Percentiles rank a stretch among this genome's conserved stretches.
phyloP scores from a whole-genome alignment of 2,329 filamentous ascomycete genomes.

The Xylariaceae sp. region DNA sequence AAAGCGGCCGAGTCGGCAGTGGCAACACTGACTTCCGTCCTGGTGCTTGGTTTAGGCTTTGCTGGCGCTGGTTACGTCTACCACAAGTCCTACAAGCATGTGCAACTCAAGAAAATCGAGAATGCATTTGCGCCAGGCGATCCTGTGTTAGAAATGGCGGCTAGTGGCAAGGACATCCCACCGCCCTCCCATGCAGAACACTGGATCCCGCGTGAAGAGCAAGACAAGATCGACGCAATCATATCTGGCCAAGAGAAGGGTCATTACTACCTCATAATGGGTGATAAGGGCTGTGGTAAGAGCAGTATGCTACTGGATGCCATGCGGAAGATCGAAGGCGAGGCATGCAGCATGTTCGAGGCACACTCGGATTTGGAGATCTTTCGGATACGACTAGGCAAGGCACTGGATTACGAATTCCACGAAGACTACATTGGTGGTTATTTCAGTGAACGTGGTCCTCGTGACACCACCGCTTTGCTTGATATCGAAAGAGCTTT shows the following conservation, averaged over 20 bases:
- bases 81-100: conserved; percentile 81
- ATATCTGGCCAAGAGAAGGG: conserved; percentile 69
- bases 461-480: conserved; percentile 85
- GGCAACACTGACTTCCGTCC: conserved; percentile 72
- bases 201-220: conserved; percentile 85
- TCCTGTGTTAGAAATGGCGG: conserved; percentile 79
- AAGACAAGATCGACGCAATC: conserved; percentile 77
- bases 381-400: conserved; percentile 87
- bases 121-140: conserved; percentile 91
- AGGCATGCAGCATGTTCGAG: conserved; percentile 92
- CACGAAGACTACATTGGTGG: conserved; percentile 97
- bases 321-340: conserved; percentile 88
- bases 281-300: conserved; percentile 96
- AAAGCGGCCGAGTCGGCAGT: conserved; percentile 74
- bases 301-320: conserved; percentile 93
- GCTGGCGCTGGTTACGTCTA: conserved; percentile 71
- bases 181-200: conserved; percentile 50
- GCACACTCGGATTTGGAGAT: conserved; percentile 94
- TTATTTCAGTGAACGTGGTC: conserved; percentile 91
- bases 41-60: conserved; percentile 66
- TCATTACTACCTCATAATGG: conserved; percentile 88
- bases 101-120: conserved; percentile 90
- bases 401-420: conserved; percentile 92
- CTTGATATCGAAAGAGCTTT: conserved; percentile 94
- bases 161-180: conserved; percentile 57